Evolutionary conservation across 2,329 filamentous ascomycete species (phyloP), one percentile per base, ranked within the genome.

Genomic region (Aspergillus fumigatiaffinis): DNA sequence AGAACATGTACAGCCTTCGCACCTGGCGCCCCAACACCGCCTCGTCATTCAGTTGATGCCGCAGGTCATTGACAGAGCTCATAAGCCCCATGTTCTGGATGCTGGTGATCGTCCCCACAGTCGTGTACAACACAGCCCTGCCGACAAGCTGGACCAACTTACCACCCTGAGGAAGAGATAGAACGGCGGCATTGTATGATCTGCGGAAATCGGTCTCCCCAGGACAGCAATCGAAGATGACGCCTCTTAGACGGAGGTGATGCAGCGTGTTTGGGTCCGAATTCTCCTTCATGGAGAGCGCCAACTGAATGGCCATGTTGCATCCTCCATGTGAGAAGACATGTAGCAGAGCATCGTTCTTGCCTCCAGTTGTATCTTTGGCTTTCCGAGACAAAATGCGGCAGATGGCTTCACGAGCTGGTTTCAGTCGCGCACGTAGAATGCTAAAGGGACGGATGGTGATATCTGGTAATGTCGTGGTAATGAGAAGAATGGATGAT

Each of bases 181-280:
- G 38, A 1, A 52, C 57, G 26, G 57, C 54, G 0, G 66, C 63
- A 10, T 52, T 57, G 35, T 63, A 64, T 48, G 59, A 55, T 38
- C 62, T 57, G 29, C 53, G 54, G 23, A 67, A 60, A 4, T 53
- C 50, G 25, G 60, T 59, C 26, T 62, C 62, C 3, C 64, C 63
- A 10, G 64, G 64, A 28, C 58, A 66, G 55, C 62, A 65, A 51
- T 67, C 64, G 25, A 66, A 51, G n/a, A 66, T 60, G 14, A 67
- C 56, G 2, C 53, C 55, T 25, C 49, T 26, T 23, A 61, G 47
- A 44, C 55, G 55, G 9, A 55, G 56, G 38, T 55, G 50, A 26
- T 54, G 56, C 20, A 26, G 9, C 3, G 21, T 14, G 2, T 57
- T 55, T 5, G 46, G 44, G 17, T 59, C 57, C 3, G 23, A 8